A percentile compares a stretch with the other conserved stretches of the same genome.
These are phyloP conservation scores for Sporothrix pseudoabietina DNA, from an alignment of 2,329 filamentous ascomycete genomes.

Conservation along the genomic window DNA sequence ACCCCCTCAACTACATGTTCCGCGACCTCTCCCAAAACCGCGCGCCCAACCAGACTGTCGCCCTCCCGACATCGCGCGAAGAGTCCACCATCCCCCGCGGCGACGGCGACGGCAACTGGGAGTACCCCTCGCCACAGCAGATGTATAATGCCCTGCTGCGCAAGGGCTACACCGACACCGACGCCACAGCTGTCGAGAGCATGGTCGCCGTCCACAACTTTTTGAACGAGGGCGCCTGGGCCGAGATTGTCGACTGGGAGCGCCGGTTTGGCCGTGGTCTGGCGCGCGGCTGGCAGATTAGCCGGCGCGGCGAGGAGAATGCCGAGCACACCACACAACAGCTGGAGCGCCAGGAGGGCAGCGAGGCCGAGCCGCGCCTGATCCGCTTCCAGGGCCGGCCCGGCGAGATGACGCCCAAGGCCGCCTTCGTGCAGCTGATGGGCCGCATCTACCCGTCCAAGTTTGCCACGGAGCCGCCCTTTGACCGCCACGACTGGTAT, in stretches of 20 bases:
- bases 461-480: slow-evolving; percentile 83
- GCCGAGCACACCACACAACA: slow-evolving; percentile 41
- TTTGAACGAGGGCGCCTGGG: slow-evolving; percentile 95
- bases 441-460: slow-evolving; percentile 76
- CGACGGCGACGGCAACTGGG: slow-evolving; percentile 79
- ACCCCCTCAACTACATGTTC: slow-evolving; percentile 94
- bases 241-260: slow-evolving; percentile 94
- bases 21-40: slow-evolving; percentile 77
- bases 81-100: slow-evolving; percentile 88
- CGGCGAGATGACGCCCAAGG: slow-evolving; percentile 88
- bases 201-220: slow-evolving; percentile 99
- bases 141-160: slow-evolving; percentile 99
- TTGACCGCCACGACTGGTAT: slow-evolving; percentile 97
- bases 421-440: slow-evolving; percentile 77
- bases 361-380: slow-evolving; percentile 61
- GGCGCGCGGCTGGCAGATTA: slow-evolving; percentile 70
- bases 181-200: slow-evolving; percentile 86
- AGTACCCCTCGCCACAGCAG: slow-evolving; percentile 97
- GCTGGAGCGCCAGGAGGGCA: slow-evolving; percentile 46
- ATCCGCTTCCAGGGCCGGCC: slow-evolving; percentile 88
- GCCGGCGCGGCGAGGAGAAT: slow-evolving; percentile 72
- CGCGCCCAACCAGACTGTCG: slow-evolving; percentile 69
- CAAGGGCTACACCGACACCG: slow-evolving; percentile 94
- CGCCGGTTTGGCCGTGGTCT: slow-evolving; percentile 77
- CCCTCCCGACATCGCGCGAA: slow-evolving; percentile 79